Evolutionary conservation across 805 yeast genomes (phyloP).

Genomic region (Wickerhamomyces mucosus): DNA sequence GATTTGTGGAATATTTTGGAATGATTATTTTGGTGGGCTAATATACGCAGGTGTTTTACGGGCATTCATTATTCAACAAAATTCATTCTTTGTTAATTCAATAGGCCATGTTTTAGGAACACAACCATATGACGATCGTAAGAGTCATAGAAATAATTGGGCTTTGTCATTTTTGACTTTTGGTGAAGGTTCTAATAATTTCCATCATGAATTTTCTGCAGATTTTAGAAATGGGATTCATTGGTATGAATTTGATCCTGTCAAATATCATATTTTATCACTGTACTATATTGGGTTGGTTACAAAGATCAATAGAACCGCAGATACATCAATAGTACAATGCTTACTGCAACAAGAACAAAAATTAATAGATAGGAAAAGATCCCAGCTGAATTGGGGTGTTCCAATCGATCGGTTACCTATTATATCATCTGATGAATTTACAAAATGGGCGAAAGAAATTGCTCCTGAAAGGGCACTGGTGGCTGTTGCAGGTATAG

Average conservation of each 20-base stretch:
- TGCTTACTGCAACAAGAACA: constrained; percentile 78
- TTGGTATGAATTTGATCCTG: constrained; percentile 77
- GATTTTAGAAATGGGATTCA: constrained; percentile 74
- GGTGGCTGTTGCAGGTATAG: constrained; percentile 82
- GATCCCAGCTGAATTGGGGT: constrained; percentile 85
- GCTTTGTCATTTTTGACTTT: constrained; percentile 55
- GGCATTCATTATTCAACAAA: constrained; percentile 67
- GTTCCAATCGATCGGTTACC: constrained; percentile 86
- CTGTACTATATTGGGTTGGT: constrained; percentile 49
- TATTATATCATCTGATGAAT: constrained; percentile 45
- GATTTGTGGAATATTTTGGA: constrained; percentile 59
- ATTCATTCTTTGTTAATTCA: constrained; percentile 69
- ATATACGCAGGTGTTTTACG: constrained; percentile 73
- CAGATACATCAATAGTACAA: constrained; percentile 43
- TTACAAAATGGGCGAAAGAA: constrained; percentile 26
- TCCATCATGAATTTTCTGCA: constrained; percentile 91
- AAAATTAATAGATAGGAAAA: constrained; percentile 63
- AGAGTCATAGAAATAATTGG: constrained; percentile 64
- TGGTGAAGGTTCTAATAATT: constrained; percentile 90
- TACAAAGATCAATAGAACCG: constrained; percentile 41
- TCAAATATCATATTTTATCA: constrained; percentile 56
- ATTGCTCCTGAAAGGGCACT: constrained; percentile 48
- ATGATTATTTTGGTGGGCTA: constrained; percentile 69
- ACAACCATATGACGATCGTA: constrained; percentile 64
- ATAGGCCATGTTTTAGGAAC: constrained; percentile 63